phyloP scores from a whole-genome alignment of 179 eudicot genomes.

The Vitellaria paradoxa region DNA sequence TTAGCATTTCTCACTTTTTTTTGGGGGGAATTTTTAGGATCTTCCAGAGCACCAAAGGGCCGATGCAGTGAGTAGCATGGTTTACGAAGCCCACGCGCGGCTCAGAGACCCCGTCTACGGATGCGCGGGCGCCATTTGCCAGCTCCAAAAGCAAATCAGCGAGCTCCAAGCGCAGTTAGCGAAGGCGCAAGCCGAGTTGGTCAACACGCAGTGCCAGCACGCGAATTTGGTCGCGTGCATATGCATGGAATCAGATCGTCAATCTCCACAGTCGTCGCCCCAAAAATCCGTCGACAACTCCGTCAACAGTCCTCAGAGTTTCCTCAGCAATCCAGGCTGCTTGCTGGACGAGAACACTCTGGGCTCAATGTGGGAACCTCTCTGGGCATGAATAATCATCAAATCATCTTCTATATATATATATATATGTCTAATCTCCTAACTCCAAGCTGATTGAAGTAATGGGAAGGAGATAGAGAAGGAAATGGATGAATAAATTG shows the following conservation, averaged over 20 bases:
- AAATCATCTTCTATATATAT: too few species aligned
- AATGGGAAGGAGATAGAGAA: not conserved
- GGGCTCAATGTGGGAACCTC: conserved; percentile 35
- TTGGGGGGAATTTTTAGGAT: conserved; percentile 24
- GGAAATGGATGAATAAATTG: not conserved
- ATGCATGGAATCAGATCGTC: conserved; percentile 40
- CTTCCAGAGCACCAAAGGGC: conserved; percentile 49
- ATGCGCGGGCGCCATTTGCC: conserved; percentile 47
- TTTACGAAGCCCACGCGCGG: conserved; percentile 54
- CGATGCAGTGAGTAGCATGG: conserved; percentile 64
- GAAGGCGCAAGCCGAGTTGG: conserved; percentile 43
- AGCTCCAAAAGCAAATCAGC: conserved; percentile 48
- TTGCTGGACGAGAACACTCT: conserved; percentile 23
- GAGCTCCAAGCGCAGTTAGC: conserved; percentile 49
- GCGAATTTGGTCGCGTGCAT: conserved; percentile 43
- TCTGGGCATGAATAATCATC: conserved; percentile 29
- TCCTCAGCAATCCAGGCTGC: conserved; percentile 10
- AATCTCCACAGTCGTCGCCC: conserved; percentile 26
- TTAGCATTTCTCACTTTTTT: too few species aligned
- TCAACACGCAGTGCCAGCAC: conserved; percentile 46
- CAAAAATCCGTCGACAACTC: conserved; percentile 8
- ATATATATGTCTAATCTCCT: not conserved
- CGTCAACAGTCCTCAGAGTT: conserved; percentile 28
- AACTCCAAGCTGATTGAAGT: conserved; percentile 8
- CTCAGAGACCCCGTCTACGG: conserved; percentile 56